A percentile compares a stretch with the other conserved stretches of the same genome.
These are phyloP conservation scores for Ocimum tenuiflorum DNA, from an alignment of 257 asterid species.

Conservation along the genomic window DNA sequence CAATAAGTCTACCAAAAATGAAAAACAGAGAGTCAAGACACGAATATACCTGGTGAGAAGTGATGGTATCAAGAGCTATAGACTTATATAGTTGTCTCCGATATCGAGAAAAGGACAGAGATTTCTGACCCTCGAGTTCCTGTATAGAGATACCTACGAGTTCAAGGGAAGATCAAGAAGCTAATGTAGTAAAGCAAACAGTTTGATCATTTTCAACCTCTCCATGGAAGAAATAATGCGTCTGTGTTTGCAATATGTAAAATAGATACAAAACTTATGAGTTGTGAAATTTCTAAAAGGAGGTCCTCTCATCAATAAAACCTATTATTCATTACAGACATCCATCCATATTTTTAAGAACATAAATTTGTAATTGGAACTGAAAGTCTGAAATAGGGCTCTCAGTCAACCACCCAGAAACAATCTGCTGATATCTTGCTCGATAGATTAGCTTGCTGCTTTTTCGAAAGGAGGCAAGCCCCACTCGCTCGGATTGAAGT, in stretches of 20 bases:
- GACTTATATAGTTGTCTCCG: background rate
- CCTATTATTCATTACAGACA: background rate
- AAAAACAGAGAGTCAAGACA: background rate
- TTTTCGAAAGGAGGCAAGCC: slow-evolving; percentile 60
- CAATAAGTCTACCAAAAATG: background rate
- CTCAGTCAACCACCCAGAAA: background rate
- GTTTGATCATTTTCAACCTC: background rate
- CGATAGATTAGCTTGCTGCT: slow-evolving; percentile 25
- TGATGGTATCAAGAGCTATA: background rate
- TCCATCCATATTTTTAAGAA: background rate
- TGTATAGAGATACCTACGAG: background rate
- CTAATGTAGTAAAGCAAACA: background rate
- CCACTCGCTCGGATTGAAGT: slow-evolving; percentile 75
- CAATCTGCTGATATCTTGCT: background rate
- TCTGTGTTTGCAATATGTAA: background rate
- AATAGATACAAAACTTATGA: background rate
- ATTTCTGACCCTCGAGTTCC: background rate
- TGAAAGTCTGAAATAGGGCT: background rate
- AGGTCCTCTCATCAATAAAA: background rate
- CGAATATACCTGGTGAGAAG: background rate
- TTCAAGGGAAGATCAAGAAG: background rate
- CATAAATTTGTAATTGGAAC: background rate
- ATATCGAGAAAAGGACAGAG: background rate
- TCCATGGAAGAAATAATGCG: background rate
- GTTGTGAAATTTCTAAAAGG: background rate